Evolutionary conservation across 2,329 filamentous ascomycete genomes (phyloP).

Genomic region (Fusarium penzigii): DNA sequence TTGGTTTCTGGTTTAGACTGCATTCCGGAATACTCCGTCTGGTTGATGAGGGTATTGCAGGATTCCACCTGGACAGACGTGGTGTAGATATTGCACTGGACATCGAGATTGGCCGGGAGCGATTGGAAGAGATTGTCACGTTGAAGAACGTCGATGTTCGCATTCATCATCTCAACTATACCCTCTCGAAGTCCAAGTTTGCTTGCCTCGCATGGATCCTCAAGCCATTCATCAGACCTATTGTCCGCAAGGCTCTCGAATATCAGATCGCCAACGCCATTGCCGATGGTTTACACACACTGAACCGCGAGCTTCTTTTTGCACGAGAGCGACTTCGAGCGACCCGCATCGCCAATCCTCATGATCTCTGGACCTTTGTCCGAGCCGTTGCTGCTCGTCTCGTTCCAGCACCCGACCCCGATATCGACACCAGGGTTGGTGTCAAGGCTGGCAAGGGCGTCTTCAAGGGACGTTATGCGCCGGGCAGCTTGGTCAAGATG

Average conservation of each 20-base stretch:
- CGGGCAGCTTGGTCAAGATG: constrained; percentile 84
- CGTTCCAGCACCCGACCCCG: constrained; percentile 70
- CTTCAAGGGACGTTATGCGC: constrained; percentile 84
- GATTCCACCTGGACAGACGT: constrained; percentile 80
- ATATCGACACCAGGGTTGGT: constrained; percentile 73
- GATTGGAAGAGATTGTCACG: constrained; percentile 77
- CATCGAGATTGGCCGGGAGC: constrained; percentile 76
- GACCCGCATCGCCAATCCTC: constrained; percentile 76
- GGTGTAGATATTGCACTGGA: constrained; percentile 87
- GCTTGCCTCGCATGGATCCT: constrained; percentile 78
- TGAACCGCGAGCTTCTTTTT: constrained; percentile 85
- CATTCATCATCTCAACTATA: constrained; percentile 86
- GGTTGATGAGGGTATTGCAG: constrained; percentile 80
- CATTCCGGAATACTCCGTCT: constrained; percentile 76
- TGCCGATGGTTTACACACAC: constrained; percentile 65
- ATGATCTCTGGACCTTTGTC: constrained; percentile 79
- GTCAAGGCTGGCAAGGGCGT: constrained; percentile 60
- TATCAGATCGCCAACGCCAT: constrained; percentile 73
- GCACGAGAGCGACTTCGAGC: constrained; percentile 85
- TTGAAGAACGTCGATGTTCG: constrained; percentile 75
- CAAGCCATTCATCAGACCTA: constrained; percentile 79
- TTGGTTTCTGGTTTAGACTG: constrained; percentile 86
- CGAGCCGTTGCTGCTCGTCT: constrained; percentile 79
- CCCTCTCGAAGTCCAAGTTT: constrained; percentile 72
- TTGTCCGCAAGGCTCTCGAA: constrained; percentile 79